Conservation (phyloP, 352 stramenopile genomes). For the Phytopythium helicoides region DNA sequence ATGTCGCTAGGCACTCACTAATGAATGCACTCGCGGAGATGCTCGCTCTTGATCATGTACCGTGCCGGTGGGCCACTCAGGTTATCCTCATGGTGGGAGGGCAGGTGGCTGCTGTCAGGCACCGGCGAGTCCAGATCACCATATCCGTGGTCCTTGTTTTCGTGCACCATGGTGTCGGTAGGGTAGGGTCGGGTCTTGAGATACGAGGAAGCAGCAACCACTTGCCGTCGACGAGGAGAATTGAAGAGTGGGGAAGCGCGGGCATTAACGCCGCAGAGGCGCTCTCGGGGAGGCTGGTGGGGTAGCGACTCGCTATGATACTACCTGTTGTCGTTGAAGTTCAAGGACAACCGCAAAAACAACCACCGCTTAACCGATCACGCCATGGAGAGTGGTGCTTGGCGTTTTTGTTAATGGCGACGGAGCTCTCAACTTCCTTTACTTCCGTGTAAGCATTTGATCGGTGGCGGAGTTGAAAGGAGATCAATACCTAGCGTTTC, state of each 20-base stretch:
- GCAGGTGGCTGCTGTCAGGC: neutral
- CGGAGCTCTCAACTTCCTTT: too few species aligned
- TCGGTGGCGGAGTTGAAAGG: too few species aligned
- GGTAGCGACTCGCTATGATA: too few species aligned
- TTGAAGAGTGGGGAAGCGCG: neutral
- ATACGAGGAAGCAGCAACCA: neutral
- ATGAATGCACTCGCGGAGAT: conserved; percentile 25
- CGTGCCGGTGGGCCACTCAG: conserved; percentile 11
- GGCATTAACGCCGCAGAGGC: neutral
- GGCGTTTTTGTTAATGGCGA: too few species aligned
- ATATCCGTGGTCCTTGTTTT: conserved; percentile 34
- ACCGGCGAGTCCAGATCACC: conserved; percentile 27
- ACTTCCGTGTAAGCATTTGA: too few species aligned
- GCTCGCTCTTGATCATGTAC: conserved; percentile 36
- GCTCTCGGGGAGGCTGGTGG: neutral
- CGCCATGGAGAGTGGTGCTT: too few species aligned
- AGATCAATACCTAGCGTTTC: too few species aligned
- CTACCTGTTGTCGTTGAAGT: conserved; percentile 3
- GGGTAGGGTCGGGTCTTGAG: neutral
- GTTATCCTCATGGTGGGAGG: conserved; percentile 6
- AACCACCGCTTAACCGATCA: too few species aligned
- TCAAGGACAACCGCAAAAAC: conserved; percentile 2
- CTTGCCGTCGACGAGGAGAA: neutral
- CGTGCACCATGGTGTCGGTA: conserved; percentile 12
- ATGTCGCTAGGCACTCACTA: conserved; percentile 34